phyloP scores from a whole-genome alignment of 768 basidiomycete species.

The Tulasnella sp. region DNA sequence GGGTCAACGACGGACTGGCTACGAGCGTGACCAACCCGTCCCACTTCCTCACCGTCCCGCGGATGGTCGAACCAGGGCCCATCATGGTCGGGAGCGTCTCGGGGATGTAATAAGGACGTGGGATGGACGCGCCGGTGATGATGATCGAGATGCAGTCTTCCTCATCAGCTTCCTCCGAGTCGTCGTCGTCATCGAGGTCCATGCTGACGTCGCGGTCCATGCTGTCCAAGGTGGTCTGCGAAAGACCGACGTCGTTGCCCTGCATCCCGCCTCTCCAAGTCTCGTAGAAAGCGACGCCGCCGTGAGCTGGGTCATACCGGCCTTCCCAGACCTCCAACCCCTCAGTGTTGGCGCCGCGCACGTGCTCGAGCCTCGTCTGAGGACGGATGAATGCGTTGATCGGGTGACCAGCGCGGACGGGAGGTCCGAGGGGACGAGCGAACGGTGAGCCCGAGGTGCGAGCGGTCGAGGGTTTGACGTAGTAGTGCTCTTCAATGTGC shows the following conservation, averaged over 20 bases:
- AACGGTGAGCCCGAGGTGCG: background rate
- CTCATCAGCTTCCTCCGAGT: background rate
- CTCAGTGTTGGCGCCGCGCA: background rate
- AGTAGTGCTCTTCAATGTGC: slow-evolving; percentile 13
- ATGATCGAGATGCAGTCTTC: background rate
- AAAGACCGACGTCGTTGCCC: slow-evolving; percentile 5
- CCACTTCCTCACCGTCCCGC: slow-evolving; percentile 67
- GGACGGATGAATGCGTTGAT: slow-evolving; percentile 4
- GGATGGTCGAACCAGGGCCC: slow-evolving; percentile 1
- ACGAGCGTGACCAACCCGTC: slow-evolving; percentile 76
- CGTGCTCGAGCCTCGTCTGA: background rate
- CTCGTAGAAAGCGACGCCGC: slow-evolving; percentile 5
- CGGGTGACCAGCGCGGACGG: background rate
- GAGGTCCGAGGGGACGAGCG: background rate
- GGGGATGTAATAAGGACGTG: slow-evolving; percentile 4
- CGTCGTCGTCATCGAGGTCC: background rate
- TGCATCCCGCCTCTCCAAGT: slow-evolving; percentile 11
- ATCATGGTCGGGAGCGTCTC: background rate
- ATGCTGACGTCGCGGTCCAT: background rate
- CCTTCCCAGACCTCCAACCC: slow-evolving; percentile 1
- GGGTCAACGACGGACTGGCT: background rate
- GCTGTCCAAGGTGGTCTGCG: background rate
- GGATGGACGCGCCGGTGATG: slow-evolving; percentile 6
- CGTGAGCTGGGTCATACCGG: background rate
- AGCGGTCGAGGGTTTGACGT: background rate